Percentiles rank a stretch among this genome's conserved stretches.
Evolutionary conservation across 768 basidiomycete genomes (phyloP).

Genomic region (Leucocoprinus leucothites): DNA sequence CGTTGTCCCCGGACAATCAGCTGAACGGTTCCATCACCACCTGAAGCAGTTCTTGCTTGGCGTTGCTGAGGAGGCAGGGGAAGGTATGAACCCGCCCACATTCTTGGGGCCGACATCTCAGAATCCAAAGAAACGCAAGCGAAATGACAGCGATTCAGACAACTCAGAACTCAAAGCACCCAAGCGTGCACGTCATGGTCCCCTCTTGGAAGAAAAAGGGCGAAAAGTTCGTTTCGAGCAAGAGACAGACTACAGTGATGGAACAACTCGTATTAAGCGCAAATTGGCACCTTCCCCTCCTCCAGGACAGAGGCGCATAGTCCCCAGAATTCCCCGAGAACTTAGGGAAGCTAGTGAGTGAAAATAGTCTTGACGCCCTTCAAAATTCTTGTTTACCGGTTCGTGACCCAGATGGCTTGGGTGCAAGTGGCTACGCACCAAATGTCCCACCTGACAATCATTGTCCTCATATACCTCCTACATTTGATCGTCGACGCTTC

Average conservation of each 20-base stretch:
- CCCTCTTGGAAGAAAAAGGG: background rate
- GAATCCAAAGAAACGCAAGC: background rate
- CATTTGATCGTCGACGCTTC: background rate
- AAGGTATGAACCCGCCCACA: background rate
- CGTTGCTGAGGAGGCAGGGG: background rate
- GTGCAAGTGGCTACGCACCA: background rate
- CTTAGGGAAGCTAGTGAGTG: background rate
- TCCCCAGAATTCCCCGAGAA: conserved; percentile 3
- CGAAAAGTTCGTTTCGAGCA: conserved; percentile 1
- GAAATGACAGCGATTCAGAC: background rate
- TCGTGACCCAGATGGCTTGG: background rate
- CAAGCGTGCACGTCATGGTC: background rate
- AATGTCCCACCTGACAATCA: background rate
- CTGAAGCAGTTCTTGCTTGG: background rate
- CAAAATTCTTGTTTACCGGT: background rate
- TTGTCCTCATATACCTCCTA: background rate
- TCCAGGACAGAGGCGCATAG: background rate
- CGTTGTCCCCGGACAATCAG: conserved; percentile 6
- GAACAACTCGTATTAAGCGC: background rate
- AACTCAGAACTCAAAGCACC: background rate
- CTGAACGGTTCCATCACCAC: conserved; percentile 1
- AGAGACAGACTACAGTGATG: conserved; percentile 1
- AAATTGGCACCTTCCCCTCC: background rate
- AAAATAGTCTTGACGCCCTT: background rate
- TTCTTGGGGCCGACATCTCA: background rate